A percentile compares a stretch with the other conserved stretches of the same genome.
These are phyloP conservation scores for Linderina pennispora DNA, from an alignment of 192 early-diverging fungal genomes.

Conservation along the genomic window DNA sequence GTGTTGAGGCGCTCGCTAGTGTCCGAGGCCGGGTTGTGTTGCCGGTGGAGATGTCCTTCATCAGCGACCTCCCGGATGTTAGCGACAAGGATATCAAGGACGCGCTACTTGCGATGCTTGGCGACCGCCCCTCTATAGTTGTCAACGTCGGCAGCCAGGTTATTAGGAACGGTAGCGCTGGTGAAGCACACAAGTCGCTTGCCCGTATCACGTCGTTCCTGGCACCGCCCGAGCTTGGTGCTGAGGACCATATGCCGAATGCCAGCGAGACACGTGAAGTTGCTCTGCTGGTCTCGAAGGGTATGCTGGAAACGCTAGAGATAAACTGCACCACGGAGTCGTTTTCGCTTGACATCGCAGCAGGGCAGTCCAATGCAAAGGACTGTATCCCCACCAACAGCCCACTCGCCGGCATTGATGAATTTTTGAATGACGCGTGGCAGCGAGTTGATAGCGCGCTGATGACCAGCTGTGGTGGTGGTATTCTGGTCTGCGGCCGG, in stretches of 20 bases:
- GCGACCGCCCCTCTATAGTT: not conserved
- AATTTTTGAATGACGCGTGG: conserved; percentile 26
- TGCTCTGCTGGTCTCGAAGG: conserved; percentile 10
- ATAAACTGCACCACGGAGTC: conserved; percentile 3
- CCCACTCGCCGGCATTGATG: conserved; percentile 19
- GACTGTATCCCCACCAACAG: too few species aligned
- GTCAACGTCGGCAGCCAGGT: conserved; percentile 13
- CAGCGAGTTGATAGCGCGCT: conserved; percentile 18
- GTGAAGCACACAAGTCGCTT: too few species aligned
- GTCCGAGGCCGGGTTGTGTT: not conserved
- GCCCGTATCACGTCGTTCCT: conserved; percentile 12
- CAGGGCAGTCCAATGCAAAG: too few species aligned
- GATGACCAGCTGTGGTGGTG: conserved; percentile 27
- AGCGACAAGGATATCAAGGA: not conserved
- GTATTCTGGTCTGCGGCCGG: conserved; percentile 62
- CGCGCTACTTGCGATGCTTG: not conserved
- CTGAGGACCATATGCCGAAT: too few species aligned
- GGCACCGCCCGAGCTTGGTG: too few species aligned
- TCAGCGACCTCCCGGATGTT: not conserved
- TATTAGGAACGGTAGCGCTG: too few species aligned
- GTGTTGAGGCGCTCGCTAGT: too few species aligned
- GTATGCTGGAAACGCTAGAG: conserved; percentile 2
- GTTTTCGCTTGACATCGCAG: not conserved
- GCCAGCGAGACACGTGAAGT: conserved; percentile 1
- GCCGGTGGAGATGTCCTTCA: conserved; percentile 3